Percentiles rank a stretch among this genome's conserved stretches.
These are phyloP conservation scores for Beverwykella pulmonaria DNA, from an alignment of 495 filamentous ascomycete genomes.

Conservation along the genomic window DNA sequence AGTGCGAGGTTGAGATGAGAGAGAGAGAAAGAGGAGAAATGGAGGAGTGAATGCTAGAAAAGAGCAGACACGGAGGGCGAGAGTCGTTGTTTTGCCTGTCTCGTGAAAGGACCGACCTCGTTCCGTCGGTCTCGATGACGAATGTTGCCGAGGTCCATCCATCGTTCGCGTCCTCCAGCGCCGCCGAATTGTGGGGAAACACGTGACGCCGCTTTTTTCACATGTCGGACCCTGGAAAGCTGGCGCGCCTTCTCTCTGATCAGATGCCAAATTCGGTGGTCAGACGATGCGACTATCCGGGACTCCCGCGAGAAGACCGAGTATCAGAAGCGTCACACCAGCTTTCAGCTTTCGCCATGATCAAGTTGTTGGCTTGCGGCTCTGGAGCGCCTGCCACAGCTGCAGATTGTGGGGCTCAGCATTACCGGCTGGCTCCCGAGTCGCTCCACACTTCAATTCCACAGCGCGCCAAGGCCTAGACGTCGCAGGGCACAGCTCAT, in stretches of 20 bases:
- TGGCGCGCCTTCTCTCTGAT: background rate
- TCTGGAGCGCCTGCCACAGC: background rate
- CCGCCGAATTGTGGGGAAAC: background rate
- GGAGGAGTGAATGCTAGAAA: background rate
- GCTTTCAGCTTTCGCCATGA: background rate
- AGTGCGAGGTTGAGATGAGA: background rate
- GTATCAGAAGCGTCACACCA: background rate
- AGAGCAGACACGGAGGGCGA: background rate
- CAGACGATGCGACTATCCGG: slow-evolving; percentile 1
- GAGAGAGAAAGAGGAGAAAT: background rate
- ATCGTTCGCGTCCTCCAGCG: background rate
- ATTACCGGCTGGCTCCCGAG: background rate
- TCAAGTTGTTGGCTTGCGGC: background rate
- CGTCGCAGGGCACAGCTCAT: background rate
- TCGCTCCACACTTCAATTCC: background rate
- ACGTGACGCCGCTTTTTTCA: background rate
- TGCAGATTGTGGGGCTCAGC: background rate
- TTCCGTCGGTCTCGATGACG: background rate
- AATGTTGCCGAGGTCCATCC: background rate
- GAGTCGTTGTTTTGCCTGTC: background rate
- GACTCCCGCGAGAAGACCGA: background rate
- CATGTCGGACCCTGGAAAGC: background rate
- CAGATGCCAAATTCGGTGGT: background rate
- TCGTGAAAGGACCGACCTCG: background rate
- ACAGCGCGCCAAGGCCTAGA: background rate